Conservation (phyloP, 768 basidiomycete genomes). For the Termitomyces sp. region DNA sequence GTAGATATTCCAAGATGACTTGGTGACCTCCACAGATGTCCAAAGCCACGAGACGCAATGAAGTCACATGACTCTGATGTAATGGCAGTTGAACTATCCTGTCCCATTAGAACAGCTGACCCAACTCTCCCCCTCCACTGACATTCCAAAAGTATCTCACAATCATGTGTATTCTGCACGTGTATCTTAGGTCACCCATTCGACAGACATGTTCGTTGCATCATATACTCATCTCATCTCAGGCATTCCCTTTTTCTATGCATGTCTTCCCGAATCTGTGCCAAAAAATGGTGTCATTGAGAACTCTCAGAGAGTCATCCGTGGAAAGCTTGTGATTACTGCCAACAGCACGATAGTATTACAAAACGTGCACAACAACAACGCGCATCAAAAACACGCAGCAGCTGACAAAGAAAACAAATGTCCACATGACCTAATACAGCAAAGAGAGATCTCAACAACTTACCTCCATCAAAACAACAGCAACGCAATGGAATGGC, state of each 20-base stretch:
- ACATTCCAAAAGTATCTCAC: neutral
- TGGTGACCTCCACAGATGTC: too few relatives aligned
- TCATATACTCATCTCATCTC: neutral
- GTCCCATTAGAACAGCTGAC: too few relatives aligned
- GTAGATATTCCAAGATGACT: too few relatives aligned
- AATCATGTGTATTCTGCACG: neutral
- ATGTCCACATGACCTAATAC: neutral
- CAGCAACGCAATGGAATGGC: neutral
- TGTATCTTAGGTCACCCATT: neutral
- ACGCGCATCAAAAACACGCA: slow-evolving; percentile 6
- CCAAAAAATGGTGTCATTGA: neutral
- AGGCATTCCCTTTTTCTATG: neutral
- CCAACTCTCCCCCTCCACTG: neutral
- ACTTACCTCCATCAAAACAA: neutral
- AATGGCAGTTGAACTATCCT: too few relatives aligned
- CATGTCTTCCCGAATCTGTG: neutral
- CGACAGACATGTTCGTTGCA: too few relatives aligned
- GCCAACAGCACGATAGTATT: neutral
- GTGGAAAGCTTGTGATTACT: neutral
- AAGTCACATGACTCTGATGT: too few relatives aligned
- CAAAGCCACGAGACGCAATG: too few relatives aligned
- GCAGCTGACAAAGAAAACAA: neutral
- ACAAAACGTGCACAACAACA: neutral
- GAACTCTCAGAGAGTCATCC: neutral
- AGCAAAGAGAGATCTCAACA: neutral